phyloP scores from a whole-genome alignment of 2,329 filamentous ascomycete genomes.

The Botrytis tulipae region DNA sequence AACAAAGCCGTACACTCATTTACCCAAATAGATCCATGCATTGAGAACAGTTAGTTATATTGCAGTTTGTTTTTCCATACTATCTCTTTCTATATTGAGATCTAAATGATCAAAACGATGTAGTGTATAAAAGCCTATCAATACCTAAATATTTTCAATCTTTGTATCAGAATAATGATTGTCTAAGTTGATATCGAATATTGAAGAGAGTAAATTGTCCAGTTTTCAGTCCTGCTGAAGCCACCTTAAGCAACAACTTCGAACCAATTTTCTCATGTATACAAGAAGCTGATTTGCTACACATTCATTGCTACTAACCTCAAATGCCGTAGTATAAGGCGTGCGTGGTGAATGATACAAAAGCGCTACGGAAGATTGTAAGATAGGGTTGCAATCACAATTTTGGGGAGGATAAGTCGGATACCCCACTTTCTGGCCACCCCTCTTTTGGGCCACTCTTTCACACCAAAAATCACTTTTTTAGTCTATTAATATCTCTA shows the following conservation, averaged over 20 bases:
- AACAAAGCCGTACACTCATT: background rate
- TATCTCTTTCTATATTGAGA: background rate
- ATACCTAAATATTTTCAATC: background rate
- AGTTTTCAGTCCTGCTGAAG: background rate
- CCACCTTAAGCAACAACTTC: background rate
- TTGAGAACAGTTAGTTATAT: background rate
- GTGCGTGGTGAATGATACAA: background rate
- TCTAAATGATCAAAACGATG: background rate
- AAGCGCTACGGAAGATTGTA: background rate
- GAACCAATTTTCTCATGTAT: background rate
- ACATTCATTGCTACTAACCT: background rate
- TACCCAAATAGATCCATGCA: background rate
- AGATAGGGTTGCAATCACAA: slow-evolving; percentile 6
- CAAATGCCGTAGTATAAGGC: background rate
- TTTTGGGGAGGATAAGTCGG: background rate
- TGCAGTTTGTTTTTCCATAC: background rate
- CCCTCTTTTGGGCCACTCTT: too few relatives aligned
- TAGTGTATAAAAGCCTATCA: background rate
- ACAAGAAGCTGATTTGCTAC: background rate
- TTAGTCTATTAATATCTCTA: too few relatives aligned
- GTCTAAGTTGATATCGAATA: background rate
- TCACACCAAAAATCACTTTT: too few relatives aligned
- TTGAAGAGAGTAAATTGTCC: background rate
- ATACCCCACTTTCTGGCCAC: too few relatives aligned
- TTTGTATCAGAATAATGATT: background rate